Evolutionary conservation across 345 rosid species (phyloP).

Genomic region (Leavenworthia alabamica): DNA sequence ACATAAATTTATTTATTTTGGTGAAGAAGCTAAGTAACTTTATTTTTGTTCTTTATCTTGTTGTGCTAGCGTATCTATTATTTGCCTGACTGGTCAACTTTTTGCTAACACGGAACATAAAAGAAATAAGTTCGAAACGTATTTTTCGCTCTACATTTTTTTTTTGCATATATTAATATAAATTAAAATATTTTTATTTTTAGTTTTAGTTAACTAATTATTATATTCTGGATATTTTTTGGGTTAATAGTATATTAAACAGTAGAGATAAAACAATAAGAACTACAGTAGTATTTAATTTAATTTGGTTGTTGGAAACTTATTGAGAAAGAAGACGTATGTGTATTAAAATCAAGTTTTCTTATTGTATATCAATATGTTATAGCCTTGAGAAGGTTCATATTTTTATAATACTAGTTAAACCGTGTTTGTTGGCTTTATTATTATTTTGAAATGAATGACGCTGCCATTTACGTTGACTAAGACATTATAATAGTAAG

Average conservation of each 20-base stretch:
- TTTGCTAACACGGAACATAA: background rate
- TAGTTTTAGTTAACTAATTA: too few species aligned
- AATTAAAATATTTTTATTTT: too few species aligned
- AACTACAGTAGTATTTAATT: too few species aligned
- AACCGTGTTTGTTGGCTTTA: constrained; percentile 1
- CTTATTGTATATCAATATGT: background rate
- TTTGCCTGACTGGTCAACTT: background rate
- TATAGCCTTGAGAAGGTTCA: background rate
- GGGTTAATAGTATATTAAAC: too few species aligned
- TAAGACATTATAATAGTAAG: background rate
- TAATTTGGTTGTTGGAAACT: constrained; percentile 14
- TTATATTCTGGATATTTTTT: too few species aligned
- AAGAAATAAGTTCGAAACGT: background rate
- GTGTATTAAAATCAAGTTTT: background rate
- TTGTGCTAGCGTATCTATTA: background rate
- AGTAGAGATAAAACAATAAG: too few species aligned
- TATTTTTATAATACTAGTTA: background rate
- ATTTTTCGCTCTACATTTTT: too few species aligned
- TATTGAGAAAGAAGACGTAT: background rate
- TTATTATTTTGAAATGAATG: background rate
- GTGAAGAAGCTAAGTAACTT: too few species aligned
- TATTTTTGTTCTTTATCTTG: background rate
- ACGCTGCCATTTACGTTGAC: constrained; percentile 12
- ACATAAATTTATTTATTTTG: background rate
- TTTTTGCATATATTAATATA: too few species aligned